Percentiles rank a stretch among this genome's conserved stretches.
These are phyloP conservation scores for Massariosphaeria phaeospora DNA, from an alignment of 495 filamentous ascomycete genomes.

Conservation along the genomic window DNA sequence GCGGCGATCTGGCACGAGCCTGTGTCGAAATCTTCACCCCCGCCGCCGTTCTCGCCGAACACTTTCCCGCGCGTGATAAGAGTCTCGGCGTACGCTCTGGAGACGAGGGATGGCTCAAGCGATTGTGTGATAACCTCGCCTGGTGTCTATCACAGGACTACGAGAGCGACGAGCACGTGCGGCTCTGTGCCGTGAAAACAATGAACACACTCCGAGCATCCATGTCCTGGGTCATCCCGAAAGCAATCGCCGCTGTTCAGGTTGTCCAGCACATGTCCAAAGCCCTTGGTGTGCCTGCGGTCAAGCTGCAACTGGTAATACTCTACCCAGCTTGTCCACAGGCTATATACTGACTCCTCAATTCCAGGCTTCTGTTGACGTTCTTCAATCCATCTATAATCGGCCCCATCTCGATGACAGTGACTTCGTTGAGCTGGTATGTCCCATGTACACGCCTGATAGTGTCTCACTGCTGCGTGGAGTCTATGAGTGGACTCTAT, in stretches of 20 bases:
- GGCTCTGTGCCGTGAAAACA: slow-evolving; percentile 65
- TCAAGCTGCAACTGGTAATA: slow-evolving; percentile 69
- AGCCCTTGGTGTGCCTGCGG: slow-evolving; percentile 66
- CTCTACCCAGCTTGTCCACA: not conserved
- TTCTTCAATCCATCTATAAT: slow-evolving; percentile 74
- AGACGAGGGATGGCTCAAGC: slow-evolving; percentile 78
- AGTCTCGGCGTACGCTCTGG: slow-evolving; percentile 62
- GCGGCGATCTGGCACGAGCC: slow-evolving; percentile 75
- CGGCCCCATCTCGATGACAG: slow-evolving; percentile 68
- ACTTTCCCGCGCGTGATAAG: slow-evolving; percentile 63
- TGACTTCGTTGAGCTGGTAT: slow-evolving; percentile 72
- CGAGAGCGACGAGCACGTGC: slow-evolving; percentile 57
- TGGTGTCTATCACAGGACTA: slow-evolving; percentile 64
- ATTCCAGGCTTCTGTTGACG: slow-evolving; percentile 71
- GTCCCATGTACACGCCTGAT: slow-evolving; percentile 67
- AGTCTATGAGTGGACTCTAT: slow-evolving; percentile 76
- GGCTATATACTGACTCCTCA: slow-evolving; percentile 30
- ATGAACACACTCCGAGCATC: slow-evolving; percentile 70
- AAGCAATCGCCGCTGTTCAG: slow-evolving; percentile 64
- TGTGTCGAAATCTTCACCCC: slow-evolving; percentile 92
- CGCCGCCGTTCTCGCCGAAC: slow-evolving; percentile 62
- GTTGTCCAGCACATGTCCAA: slow-evolving; percentile 68
- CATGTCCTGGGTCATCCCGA: slow-evolving; percentile 78
- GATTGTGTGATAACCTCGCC: slow-evolving; percentile 68
- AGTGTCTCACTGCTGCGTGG: slow-evolving; percentile 66